These are phyloP conservation scores for Gastrolobium bilobum DNA, from an alignment of 306 rosid species.

Conservation along the genomic window DNA sequence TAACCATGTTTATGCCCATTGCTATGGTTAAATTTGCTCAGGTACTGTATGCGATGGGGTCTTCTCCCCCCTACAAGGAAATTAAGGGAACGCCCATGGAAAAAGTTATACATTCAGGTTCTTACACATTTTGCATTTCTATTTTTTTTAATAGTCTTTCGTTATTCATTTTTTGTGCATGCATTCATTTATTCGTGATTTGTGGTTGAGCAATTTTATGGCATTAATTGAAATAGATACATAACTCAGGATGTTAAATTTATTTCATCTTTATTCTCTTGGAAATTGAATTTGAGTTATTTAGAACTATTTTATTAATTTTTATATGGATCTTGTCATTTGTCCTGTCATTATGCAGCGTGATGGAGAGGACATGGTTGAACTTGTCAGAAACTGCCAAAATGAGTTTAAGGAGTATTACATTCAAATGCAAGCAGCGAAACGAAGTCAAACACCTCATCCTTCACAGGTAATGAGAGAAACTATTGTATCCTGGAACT, in stretches of 20 bases:
- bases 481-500: slow-evolving; percentile 23
- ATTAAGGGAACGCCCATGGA: slow-evolving; percentile 88
- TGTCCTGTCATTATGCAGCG: slow-evolving; percentile 64
- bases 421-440: slow-evolving; percentile 97
- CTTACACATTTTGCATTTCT: slow-evolving; percentile 14
- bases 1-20: slow-evolving; percentile 37
- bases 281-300: slow-evolving; percentile 43
- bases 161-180: background rate
- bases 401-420: slow-evolving; percentile 93
- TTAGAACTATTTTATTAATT: slow-evolving; percentile 17
- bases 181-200: slow-evolving; percentile 26
- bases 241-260: background rate
- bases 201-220: slow-evolving; percentile 22
- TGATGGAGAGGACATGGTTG: slow-evolving; percentile 89
- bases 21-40: slow-evolving; percentile 46
- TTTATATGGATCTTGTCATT: slow-evolving; percentile 36
- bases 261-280: slow-evolving; percentile 37
- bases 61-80: slow-evolving; percentile 70
- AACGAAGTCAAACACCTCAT: slow-evolving; percentile 92
- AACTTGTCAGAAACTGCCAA: slow-evolving; percentile 79
- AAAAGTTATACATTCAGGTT: slow-evolving; percentile 83
- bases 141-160: background rate
- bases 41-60: slow-evolving; percentile 97
- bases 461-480: slow-evolving; percentile 81
- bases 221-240: slow-evolving; percentile 17